phyloP scores from a whole-genome alignment of 208 protist genomes.

The Trypanosoma cruzi region DNA sequence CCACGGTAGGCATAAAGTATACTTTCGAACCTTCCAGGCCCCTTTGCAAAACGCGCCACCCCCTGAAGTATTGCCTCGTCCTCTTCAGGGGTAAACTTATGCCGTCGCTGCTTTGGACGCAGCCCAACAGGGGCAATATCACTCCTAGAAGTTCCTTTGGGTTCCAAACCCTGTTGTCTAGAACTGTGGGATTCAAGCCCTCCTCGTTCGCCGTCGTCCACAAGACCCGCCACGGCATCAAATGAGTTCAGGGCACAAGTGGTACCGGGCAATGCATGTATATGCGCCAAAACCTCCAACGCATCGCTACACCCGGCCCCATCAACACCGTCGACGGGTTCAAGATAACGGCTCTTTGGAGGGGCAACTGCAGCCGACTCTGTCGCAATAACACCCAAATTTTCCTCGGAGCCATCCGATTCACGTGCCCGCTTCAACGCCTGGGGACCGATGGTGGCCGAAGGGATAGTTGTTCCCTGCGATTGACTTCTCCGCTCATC shows the following conservation, averaged over 20 bases:
- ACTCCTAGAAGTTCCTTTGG: background rate
- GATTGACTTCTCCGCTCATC: background rate
- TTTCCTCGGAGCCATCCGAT: background rate
- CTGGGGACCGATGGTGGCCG: background rate
- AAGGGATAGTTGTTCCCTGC: background rate
- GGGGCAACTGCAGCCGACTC: background rate
- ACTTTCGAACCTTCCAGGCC: conserved; percentile 49
- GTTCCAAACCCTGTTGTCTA: background rate
- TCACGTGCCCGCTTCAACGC: conserved; percentile 4
- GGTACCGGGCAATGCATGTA: conserved; percentile 41
- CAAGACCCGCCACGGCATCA: conserved; percentile 27
- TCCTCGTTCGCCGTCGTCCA: background rate
- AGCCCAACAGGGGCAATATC: background rate
- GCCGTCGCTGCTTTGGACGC: conserved; percentile 27
- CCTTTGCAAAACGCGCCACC: conserved; percentile 58
- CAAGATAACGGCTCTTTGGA: background rate
- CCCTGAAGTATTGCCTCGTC: conserved; percentile 78
- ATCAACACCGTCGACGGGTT: background rate
- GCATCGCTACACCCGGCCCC: conserved; percentile 32
- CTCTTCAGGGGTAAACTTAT: conserved; percentile 68
- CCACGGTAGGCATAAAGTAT: conserved; percentile 63
- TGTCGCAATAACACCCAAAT: background rate
- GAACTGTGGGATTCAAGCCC: background rate
- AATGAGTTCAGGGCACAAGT: conserved; percentile 31
- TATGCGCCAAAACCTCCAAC: conserved; percentile 41